Evolutionary conservation across 306 rosid species (phyloP).

Genomic region (Dalbergia oliveri): DNA sequence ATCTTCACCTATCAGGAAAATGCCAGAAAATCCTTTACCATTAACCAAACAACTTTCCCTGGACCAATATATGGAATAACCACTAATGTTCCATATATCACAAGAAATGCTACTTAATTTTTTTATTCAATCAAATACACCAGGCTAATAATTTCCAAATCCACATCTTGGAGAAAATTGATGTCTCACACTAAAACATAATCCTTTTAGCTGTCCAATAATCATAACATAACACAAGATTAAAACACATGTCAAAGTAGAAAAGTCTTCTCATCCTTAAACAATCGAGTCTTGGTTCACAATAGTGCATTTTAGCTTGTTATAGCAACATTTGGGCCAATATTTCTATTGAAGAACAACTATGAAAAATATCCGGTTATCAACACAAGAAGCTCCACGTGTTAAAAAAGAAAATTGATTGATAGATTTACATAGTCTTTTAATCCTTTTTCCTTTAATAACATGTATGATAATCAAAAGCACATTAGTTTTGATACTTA

Average conservation of each 20-base stretch:
- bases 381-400: conserved; percentile 36
- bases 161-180: conserved; percentile 26
- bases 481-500: conserved; percentile 44
- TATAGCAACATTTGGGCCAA: conserved; percentile 24
- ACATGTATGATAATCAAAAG: conserved; percentile 47
- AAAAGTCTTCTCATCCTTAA: conserved; percentile 27
- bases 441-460: conserved; percentile 36
- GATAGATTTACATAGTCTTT: conserved; percentile 38
- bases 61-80: conserved; percentile 21
- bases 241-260: conserved; percentile 8
- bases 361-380: conserved; percentile 25
- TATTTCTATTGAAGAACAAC: conserved; percentile 14
- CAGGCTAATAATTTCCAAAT: conserved; percentile 8
- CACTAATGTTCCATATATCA: conserved; percentile 5
- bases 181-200: not conserved
- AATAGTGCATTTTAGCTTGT: conserved; percentile 38
- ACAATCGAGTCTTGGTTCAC: conserved; percentile 17
- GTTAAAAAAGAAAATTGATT: conserved; percentile 41
- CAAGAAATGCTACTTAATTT: not conserved
- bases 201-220: conserved; percentile 11
- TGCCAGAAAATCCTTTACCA: conserved; percentile 35
- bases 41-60: conserved; percentile 12
- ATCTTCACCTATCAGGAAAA: conserved; percentile 30
- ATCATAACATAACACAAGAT: conserved; percentile 7
- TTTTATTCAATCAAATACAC: conserved; percentile 20